phyloP scores from a whole-genome alignment of 2,329 filamentous ascomycete species.

The Aspergillus niger region DNA sequence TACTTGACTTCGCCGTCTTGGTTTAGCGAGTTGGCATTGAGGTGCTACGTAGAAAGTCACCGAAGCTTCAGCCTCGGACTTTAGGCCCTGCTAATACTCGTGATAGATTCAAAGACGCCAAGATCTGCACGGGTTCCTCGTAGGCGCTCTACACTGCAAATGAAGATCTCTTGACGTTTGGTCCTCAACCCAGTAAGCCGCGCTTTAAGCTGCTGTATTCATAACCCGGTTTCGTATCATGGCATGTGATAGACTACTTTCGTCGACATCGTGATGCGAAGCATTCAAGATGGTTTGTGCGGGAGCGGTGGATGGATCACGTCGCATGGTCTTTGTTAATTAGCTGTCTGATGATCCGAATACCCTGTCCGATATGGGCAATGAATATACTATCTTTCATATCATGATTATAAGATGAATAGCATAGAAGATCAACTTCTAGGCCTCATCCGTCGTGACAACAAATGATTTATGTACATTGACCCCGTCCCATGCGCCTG shows the following conservation, averaged over 20 bases:
- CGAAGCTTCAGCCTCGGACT: background rate
- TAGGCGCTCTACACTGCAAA: too few species aligned
- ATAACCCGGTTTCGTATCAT: too few species aligned
- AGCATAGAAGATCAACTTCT: background rate
- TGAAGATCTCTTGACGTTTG: too few species aligned
- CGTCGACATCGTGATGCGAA: too few species aligned
- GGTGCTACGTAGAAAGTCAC: background rate
- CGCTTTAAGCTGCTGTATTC: too few species aligned
- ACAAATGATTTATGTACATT: slow-evolving; percentile 40
- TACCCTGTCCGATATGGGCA: background rate
- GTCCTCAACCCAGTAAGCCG: too few species aligned
- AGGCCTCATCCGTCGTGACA: slow-evolving; percentile 31
- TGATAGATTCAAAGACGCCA: too few species aligned
- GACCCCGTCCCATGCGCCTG: slow-evolving; percentile 29
- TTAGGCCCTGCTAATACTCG: background rate
- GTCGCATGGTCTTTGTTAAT: background rate
- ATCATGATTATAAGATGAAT: background rate
- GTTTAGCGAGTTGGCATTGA: background rate
- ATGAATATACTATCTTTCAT: background rate
- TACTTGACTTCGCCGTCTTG: background rate
- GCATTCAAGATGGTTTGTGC: too few species aligned
- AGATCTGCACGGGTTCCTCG: too few species aligned
- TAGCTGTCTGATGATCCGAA: background rate
- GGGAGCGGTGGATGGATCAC: background rate
- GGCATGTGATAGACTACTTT: too few species aligned